Percentiles rank a stretch among this genome's conserved stretches.
Evolutionary conservation across 148 eudicot genomes (phyloP).

Genomic region (Chenopodium suecicum): DNA sequence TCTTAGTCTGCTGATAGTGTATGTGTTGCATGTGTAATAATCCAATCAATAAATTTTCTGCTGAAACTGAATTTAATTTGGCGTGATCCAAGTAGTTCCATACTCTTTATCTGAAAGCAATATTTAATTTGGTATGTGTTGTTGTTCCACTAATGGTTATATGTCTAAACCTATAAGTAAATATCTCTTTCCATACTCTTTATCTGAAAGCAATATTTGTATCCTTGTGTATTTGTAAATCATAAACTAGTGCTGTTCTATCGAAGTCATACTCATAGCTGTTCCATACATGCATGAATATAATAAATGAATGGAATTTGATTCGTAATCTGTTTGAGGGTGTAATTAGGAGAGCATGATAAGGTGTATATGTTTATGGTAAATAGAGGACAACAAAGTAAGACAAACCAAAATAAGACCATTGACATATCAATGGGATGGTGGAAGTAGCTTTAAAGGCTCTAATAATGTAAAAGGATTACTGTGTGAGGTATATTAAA

Average conservation of each 20-base stretch:
- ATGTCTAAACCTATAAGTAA: too few species aligned
- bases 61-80: background rate
- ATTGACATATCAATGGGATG: background rate
- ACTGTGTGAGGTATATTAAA: background rate
- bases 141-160: too few species aligned
- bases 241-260: background rate
- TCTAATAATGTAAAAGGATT: background rate
- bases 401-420: background rate
- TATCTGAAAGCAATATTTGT: background rate
- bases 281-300: background rate
- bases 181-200: too few species aligned
- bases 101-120: too few species aligned
- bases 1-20: background rate
- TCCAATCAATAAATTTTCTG: background rate
- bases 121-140: too few species aligned
- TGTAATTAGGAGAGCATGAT: background rate
- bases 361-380: background rate
- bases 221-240: background rate
- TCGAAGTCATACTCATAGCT: background rate
- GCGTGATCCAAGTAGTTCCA: background rate
- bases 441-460: background rate
- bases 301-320: background rate
- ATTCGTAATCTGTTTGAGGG: background rate
- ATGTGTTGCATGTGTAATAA: background rate
- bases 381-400: background rate